Conservation (phyloP, 371 early-diverging fungal genomes). For the Lichtheimia hyalospora region DNA sequence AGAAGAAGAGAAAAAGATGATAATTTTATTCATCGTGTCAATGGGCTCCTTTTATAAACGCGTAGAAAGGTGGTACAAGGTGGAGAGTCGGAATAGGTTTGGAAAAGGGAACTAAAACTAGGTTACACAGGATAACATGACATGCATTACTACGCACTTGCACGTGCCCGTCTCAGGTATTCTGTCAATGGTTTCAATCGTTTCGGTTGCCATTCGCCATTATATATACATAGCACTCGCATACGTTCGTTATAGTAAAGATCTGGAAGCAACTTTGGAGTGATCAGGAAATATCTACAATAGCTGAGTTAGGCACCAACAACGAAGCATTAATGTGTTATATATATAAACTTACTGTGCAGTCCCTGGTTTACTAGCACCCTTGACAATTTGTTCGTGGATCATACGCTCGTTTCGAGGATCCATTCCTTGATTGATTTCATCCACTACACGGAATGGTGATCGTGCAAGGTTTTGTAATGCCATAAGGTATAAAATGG, state of each 20-base stretch:
- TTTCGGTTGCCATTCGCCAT: slow-evolving; percentile 88
- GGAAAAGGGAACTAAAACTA: no score
- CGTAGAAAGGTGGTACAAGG: no score
- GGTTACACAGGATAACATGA: no score
- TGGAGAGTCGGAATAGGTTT: no score
- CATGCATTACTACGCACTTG: slow-evolving; percentile 1
- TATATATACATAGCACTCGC: slow-evolving; percentile 93
- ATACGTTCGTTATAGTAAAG: slow-evolving; percentile 92
- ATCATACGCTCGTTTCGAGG: slow-evolving; percentile 96
- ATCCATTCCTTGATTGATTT: slow-evolving; percentile 99
- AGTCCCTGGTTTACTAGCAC: slow-evolving; percentile 62
- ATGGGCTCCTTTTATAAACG: slow-evolving; percentile 1
- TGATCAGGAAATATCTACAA: slow-evolving; percentile 92
- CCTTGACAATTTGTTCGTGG: slow-evolving; percentile 89
- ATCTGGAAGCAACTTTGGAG: slow-evolving; percentile 97
- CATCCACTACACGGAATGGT: slow-evolving; percentile 99
- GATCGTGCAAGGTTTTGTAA: slow-evolving; percentile 86
- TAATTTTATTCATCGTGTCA: not conserved
- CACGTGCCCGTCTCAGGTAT: slow-evolving; percentile 26
- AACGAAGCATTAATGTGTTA: not conserved
- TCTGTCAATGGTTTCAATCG: slow-evolving; percentile 32
- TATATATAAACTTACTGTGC: slow-evolving; percentile 60
- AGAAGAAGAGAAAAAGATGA: not conserved
- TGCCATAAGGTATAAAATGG: slow-evolving; percentile 96
- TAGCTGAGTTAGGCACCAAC: slow-evolving; percentile 4